A percentile compares a stretch with the other conserved stretches of the same genome.
Conservation (phyloP, 2,329 filamentous ascomycete genomes). For the Fusarium nanum region DNA sequence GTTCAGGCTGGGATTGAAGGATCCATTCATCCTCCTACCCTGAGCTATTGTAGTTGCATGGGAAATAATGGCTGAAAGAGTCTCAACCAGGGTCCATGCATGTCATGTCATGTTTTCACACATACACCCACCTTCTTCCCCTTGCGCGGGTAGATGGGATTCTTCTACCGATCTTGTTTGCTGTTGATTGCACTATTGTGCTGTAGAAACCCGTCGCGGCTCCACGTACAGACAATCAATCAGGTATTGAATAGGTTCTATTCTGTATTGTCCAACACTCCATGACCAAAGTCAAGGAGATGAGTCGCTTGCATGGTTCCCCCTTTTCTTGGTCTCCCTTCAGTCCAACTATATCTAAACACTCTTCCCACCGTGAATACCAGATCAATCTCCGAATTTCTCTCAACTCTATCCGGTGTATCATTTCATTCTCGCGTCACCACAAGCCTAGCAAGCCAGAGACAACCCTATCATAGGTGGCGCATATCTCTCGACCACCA, state of each 20-base stretch:
- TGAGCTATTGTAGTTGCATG: conserved; percentile 22
- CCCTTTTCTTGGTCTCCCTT: conserved; percentile 2
- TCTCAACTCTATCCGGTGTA: conserved; percentile 15
- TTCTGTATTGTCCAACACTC: conserved; percentile 23
- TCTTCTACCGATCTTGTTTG: conserved; percentile 30
- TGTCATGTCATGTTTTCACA: conserved; percentile 22
- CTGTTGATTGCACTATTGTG: conserved; percentile 15
- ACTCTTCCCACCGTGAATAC: not conserved
- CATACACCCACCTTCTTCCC: conserved; percentile 11
- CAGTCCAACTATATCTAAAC: conserved; percentile 31
- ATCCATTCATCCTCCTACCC: conserved; percentile 18
- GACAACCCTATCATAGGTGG: conserved; percentile 29
- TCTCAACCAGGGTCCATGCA: conserved; percentile 34
- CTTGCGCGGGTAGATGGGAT: conserved; percentile 20
- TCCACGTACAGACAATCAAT: conserved; percentile 24
- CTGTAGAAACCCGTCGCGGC: conserved; percentile 16
- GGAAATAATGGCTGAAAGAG: conserved; percentile 40
- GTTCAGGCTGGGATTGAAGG: not conserved
- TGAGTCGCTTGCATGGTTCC: conserved; percentile 1
- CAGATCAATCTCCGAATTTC: not conserved
- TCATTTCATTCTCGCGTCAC: conserved; percentile 15
- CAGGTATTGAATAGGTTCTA: conserved; percentile 25
- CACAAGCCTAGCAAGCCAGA: conserved; percentile 11
- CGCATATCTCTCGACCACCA: conserved; percentile 39
- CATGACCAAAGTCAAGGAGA: not conserved